phyloP scores from a whole-genome alignment of 805 yeast species.

The Candida cerambycidarum region DNA sequence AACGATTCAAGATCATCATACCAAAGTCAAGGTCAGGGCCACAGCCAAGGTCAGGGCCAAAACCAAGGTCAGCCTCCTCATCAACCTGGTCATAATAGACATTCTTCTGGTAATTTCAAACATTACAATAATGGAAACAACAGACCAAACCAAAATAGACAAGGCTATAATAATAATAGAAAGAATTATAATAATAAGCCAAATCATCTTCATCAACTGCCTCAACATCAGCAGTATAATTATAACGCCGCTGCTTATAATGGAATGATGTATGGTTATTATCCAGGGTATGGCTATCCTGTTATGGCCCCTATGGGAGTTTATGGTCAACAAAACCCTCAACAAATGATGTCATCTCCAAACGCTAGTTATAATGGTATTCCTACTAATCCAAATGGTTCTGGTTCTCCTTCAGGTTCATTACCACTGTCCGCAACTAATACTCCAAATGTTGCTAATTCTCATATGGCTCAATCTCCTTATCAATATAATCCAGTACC shows the following conservation, averaged over 20 bases:
- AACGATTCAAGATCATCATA: too few species aligned
- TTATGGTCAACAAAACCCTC: conserved; percentile 11
- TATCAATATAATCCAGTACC: conserved; percentile 9
- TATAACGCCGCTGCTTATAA: conserved; percentile 19
- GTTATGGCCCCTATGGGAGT: conserved; percentile 16
- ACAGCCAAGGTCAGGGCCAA: too few species aligned
- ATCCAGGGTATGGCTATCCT: conserved; percentile 25
- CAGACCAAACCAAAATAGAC: conserved; percentile 9
- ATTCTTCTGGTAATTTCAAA: conserved; percentile 1
- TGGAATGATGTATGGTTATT: conserved; percentile 21
- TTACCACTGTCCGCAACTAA: neutral
- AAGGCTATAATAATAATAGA: conserved; percentile 13
- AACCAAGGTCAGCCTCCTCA: neutral
- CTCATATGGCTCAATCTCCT: conserved; percentile 7
- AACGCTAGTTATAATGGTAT: conserved; percentile 5
- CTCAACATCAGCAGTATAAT: conserved; percentile 21
- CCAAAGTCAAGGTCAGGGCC: too few species aligned
- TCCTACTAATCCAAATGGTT: conserved; percentile 1
- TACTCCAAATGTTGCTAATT: conserved; percentile 1
- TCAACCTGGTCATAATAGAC: conserved; percentile 4
- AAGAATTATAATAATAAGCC: conserved; percentile 20
- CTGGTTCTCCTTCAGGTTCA: conserved; percentile 10
- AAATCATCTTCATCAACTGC: conserved; percentile 15
- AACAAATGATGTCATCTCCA: conserved; percentile 9
- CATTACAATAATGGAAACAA: conserved; percentile 15